Conservation (phyloP, 345 rosid species). For the Melaleuca quinquenervia region DNA sequence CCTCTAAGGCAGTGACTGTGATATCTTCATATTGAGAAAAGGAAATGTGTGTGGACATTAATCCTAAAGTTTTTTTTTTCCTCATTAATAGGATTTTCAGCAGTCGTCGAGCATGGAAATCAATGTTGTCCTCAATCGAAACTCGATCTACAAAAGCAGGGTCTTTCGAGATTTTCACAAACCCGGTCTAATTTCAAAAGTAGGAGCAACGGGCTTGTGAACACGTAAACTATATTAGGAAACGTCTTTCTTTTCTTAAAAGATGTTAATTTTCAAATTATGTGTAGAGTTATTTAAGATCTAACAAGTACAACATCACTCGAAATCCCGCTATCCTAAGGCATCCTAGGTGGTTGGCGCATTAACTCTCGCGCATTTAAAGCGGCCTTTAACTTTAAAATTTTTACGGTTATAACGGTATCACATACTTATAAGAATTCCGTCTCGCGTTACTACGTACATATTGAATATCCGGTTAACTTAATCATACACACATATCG, state of each 20-base stretch:
- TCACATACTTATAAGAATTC: neutral
- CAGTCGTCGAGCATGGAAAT: too few relatives aligned
- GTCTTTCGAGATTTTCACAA: too few relatives aligned
- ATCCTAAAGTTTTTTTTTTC: neutral
- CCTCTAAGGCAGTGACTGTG: neutral
- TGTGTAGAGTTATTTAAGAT: neutral
- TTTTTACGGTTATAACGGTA: too few relatives aligned
- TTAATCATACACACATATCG: neutral
- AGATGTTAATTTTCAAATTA: neutral
- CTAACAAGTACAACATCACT: neutral
- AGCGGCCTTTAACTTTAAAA: neutral
- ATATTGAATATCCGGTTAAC: neutral
- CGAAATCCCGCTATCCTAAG: neutral
- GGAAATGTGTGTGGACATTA: neutral
- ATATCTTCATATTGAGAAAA: neutral
- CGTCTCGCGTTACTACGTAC: neutral
- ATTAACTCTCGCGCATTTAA: too few relatives aligned
- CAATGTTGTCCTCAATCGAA: too few relatives aligned
- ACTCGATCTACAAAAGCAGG: too few relatives aligned
- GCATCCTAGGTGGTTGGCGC: neutral
- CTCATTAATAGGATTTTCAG: too few relatives aligned
- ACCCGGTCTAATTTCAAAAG: too few relatives aligned
- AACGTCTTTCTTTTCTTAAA: neutral
- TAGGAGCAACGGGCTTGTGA: too few relatives aligned
- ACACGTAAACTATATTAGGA: neutral